Conservation (phyloP, 2,329 filamentous ascomycete genomes). For the Pestalotiopsis sp. region DNA sequence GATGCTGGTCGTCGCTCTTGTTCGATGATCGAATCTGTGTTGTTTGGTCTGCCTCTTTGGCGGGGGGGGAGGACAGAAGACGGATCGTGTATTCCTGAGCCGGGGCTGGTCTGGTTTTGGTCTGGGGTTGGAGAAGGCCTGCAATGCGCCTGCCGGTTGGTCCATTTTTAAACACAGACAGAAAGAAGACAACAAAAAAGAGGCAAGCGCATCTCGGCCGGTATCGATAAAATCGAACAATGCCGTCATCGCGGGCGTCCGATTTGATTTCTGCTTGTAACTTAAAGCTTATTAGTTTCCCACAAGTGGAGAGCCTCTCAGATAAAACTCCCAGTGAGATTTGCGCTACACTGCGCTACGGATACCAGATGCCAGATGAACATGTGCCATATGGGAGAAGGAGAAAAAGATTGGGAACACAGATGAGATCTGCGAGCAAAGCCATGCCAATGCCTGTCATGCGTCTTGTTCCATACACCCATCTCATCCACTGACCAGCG, state of each 20-base stretch:
- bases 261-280: not conserved
- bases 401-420: too few relatives aligned
- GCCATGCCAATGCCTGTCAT: too few relatives aligned
- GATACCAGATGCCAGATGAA: not conserved
- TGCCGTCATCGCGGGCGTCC: not conserved
- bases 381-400: too few relatives aligned
- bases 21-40: not conserved
- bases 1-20: not conserved
- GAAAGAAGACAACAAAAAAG: not conserved
- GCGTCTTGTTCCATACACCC: too few relatives aligned
- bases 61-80: not conserved
- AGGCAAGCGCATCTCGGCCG: not conserved
- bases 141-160: not conserved
- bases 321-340: not conserved
- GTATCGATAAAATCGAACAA: conserved; percentile 1
- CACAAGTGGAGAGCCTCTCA: not conserved
- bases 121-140: not conserved
- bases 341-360: not conserved
- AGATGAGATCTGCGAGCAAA: too few relatives aligned
- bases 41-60: not conserved
- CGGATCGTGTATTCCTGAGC: not conserved
- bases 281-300: not conserved
- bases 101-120: not conserved
- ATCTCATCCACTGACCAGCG: too few relatives aligned
- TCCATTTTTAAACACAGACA: not conserved